Evolutionary conservation across 108 stramenopile genomes (phyloP).

Genomic region (Nitzschia inconspicua): DNA sequence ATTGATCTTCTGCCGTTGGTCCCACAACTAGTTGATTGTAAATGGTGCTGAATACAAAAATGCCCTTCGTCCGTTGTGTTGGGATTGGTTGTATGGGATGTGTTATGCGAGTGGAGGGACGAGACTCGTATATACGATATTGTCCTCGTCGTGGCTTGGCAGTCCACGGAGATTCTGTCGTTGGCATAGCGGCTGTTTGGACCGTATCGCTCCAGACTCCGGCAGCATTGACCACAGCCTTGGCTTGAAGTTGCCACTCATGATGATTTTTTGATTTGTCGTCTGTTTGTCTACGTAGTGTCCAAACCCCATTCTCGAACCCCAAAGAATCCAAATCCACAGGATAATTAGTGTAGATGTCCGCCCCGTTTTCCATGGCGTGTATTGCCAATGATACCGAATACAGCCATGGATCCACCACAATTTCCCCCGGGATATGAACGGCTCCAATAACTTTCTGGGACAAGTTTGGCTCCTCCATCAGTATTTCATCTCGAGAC

Average conservation of each 20-base stretch:
- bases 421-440: constrained; percentile 77
- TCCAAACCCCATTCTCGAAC: constrained; percentile 27
- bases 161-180: constrained; percentile 6
- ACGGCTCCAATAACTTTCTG: constrained; percentile 48
- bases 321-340: constrained; percentile 29
- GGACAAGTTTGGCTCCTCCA: constrained; percentile 52
- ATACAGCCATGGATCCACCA: constrained; percentile 84
- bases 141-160: constrained; percentile 69
- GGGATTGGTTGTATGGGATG: constrained; percentile 83
- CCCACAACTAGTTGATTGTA: constrained; percentile 82
- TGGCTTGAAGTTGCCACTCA: constrained; percentile 16
- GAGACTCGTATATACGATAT: constrained; percentile 50
- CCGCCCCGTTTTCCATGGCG: constrained; percentile 61
- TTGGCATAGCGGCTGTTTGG: constrained; percentile 17
- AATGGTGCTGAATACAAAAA: constrained; percentile 72
- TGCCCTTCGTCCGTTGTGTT: constrained; percentile 71
- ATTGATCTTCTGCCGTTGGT: constrained; percentile 78
- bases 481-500: constrained; percentile 20
- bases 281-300: neutral
- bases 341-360: constrained; percentile 30
- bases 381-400: constrained; percentile 66
- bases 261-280: neutral
- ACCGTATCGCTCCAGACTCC: constrained; percentile 52
- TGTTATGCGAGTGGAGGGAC: constrained; percentile 17
- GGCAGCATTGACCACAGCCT: constrained; percentile 56